Conservation (phyloP, 2,329 filamentous ascomycete species). For the Penicillium sp. region DNA sequence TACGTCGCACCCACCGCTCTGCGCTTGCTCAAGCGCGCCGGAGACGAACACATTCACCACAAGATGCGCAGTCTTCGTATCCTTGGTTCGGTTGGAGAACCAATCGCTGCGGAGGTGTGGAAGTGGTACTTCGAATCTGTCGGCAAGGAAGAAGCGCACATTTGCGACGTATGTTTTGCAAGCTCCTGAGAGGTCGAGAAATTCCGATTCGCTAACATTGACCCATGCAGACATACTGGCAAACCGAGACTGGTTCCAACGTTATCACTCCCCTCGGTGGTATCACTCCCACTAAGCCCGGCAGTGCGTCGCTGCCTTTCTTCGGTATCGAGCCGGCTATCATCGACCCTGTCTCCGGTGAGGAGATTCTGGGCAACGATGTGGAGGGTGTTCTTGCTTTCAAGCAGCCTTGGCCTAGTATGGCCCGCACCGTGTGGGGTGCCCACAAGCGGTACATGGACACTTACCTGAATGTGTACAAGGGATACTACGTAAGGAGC, state of each 20-base stretch:
- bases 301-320: constrained; percentile 93
- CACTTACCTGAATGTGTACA: constrained; percentile 96
- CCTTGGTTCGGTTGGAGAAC: constrained; percentile 92
- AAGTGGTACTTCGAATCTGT: constrained; percentile 99
- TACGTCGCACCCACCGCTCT: constrained; percentile 96
- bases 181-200: background rate
- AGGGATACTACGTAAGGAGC: constrained; percentile 85
- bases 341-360: constrained; percentile 91
- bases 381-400: constrained; percentile 96
- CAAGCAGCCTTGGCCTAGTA: constrained; percentile 97
- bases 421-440: constrained; percentile 97
- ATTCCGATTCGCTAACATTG: constrained; percentile 9
- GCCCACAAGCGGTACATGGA: constrained; percentile 99
- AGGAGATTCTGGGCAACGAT: constrained; percentile 92
- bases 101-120: constrained; percentile 97
- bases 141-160: constrained; percentile 87
- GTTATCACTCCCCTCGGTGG: constrained; percentile 93
- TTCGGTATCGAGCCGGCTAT: constrained; percentile 98
- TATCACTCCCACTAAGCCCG: constrained; percentile 94
- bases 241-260: constrained; percentile 97
- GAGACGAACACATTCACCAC: constrained; percentile 86
- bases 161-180: constrained; percentile 79
- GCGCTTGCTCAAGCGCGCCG: constrained; percentile 90
- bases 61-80: constrained; percentile 88
- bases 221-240: constrained; percentile 85